Evolutionary conservation across 257 asterid species (phyloP).

Genomic region (Przewalskia tangutica): DNA sequence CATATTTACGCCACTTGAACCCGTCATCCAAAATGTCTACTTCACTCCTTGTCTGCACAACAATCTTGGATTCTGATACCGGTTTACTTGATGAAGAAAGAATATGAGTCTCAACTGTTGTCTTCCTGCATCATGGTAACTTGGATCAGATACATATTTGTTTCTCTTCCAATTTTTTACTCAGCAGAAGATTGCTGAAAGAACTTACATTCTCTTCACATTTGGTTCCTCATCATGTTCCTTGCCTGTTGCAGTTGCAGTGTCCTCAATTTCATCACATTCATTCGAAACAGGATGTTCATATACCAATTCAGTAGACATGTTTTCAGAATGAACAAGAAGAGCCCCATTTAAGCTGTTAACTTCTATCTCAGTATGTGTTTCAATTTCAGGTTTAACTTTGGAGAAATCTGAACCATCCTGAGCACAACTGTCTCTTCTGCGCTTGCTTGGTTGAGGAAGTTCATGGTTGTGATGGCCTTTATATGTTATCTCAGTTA

Average conservation of each 20-base stretch:
- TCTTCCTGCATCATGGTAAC: slow-evolving; percentile 32
- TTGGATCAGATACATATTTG: neutral
- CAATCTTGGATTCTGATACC: slow-evolving; percentile 71
- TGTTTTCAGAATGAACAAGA: slow-evolving; percentile 12
- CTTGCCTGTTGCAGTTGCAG: slow-evolving; percentile 31
- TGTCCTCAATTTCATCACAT: slow-evolving; percentile 31
- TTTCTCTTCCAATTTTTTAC: neutral
- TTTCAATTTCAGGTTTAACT: slow-evolving; percentile 17
- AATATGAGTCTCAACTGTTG: slow-evolving; percentile 21
- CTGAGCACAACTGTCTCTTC: slow-evolving; percentile 31
- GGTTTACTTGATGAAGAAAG: slow-evolving; percentile 51
- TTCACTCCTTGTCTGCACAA: slow-evolving; percentile 91
- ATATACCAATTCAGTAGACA: slow-evolving; percentile 14
- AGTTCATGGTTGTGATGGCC: slow-evolving; percentile 81
- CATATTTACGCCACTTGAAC: slow-evolving; percentile 90
- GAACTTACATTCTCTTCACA: slow-evolving; percentile 62
- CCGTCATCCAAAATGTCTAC: slow-evolving; percentile 94
- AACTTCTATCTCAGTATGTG: slow-evolving; percentile 18
- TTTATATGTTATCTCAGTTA: slow-evolving; percentile 75
- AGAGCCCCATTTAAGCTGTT: slow-evolving; percentile 18
- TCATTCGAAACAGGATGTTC: slow-evolving; percentile 15
- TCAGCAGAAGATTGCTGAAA: neutral
- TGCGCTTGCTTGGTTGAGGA: slow-evolving; percentile 45
- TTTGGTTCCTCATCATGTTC: slow-evolving; percentile 40
- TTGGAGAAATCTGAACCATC: slow-evolving; percentile 22